Percentiles rank a stretch among this genome's conserved stretches.
Evolutionary conservation across 129 eudicot species (phyloP).

Genomic region (Scalesia atractyloides): DNA sequence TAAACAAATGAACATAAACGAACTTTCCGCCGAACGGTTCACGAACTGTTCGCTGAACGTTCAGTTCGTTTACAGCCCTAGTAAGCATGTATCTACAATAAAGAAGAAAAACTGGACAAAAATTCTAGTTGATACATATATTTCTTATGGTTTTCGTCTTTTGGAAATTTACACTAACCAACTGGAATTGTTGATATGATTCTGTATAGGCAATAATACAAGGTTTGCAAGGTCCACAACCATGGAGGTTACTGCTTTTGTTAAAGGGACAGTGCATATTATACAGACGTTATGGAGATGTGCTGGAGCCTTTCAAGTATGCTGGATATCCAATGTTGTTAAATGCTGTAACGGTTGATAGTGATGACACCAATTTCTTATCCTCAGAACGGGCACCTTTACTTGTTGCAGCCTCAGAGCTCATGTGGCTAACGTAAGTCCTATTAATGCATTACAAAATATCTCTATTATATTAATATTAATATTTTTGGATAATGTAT

Average conservation of each 20-base stretch:
- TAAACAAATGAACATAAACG: no score
- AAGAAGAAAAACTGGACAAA: background rate
- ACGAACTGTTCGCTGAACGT: no score
- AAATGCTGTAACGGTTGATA: slow-evolving; percentile 91
- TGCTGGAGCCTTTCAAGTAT: slow-evolving; percentile 89
- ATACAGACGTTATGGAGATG: slow-evolving; percentile 83
- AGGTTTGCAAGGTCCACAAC: slow-evolving; percentile 98
- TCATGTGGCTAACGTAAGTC: slow-evolving; percentile 87
- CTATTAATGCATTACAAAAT: slow-evolving; percentile 38
- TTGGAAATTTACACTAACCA: slow-evolving; percentile 10
- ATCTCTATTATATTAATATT: no score
- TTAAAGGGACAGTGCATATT: slow-evolving; percentile 93
- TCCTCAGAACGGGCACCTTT: slow-evolving; percentile 91
- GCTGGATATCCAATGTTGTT: slow-evolving; percentile 99
- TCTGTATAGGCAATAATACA: slow-evolving; percentile 80
- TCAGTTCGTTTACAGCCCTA: no score
- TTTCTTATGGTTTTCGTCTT: slow-evolving; percentile 14
- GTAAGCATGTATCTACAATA: background rate
- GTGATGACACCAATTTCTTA: slow-evolving; percentile 83
- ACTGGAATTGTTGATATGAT: slow-evolving; percentile 21
- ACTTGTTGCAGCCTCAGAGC: slow-evolving; percentile 97
- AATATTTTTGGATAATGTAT: background rate
- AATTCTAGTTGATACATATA: background rate
- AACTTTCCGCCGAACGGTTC: no score
- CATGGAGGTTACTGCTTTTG: slow-evolving; percentile 90